Percentiles rank a stretch among this genome's conserved stretches.
Evolutionary conservation across 306 rosid genomes (phyloP).

Genomic region (Prunus salicina): DNA sequence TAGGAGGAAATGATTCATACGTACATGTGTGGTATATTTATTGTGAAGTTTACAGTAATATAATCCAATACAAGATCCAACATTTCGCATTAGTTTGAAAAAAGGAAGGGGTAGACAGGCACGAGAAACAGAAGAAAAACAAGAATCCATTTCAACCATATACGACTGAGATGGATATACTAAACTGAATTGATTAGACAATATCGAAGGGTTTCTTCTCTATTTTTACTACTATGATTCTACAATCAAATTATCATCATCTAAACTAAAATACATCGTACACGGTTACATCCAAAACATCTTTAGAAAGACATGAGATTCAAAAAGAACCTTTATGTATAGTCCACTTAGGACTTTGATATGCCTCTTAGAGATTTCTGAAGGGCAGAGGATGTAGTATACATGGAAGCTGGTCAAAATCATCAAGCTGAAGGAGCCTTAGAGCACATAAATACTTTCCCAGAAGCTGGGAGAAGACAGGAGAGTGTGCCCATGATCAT

Average conservation of each 20-base stretch:
- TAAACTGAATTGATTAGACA: neutral
- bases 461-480: neutral
- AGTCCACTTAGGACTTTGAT: neutral
- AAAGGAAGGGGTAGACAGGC: neutral
- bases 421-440: neutral
- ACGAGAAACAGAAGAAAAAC: neutral
- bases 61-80: no score
- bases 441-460: neutral
- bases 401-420: neutral
- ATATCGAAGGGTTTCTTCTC: neutral
- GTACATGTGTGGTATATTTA: no score
- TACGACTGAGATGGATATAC: neutral
- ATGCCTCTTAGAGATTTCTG: neutral
- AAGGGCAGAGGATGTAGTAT: neutral
- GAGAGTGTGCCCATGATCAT: neutral
- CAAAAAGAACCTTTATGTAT: neutral
- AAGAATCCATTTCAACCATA: neutral
- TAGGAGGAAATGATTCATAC: no score
- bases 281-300: neutral
- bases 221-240: neutral
- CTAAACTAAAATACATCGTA: neutral
- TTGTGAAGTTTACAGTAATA: no score
- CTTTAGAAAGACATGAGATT: neutral
- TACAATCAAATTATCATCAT: conserved; percentile 1
- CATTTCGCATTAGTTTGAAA: no score